Base-by-base conservation (phyloP, 2,329 filamentous ascomycete genomes). In the Pseudopithomyces maydicus region DNA sequence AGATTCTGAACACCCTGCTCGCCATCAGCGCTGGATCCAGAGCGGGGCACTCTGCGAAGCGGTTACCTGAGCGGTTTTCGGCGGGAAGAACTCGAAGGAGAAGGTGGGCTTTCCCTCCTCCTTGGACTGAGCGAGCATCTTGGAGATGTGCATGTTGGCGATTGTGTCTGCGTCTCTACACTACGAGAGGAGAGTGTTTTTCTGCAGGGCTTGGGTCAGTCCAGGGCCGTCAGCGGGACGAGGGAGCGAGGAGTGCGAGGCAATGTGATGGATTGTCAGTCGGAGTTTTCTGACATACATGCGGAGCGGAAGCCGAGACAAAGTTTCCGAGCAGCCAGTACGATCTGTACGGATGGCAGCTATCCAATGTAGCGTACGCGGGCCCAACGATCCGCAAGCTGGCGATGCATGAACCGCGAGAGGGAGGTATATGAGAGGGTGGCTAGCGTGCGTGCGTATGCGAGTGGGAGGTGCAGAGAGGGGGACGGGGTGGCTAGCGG, bases 81-180 rank as follows among this genome's bases (percentile, higher is more conserved):
- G 95, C 50, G 95, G 95, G 80, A 99, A 99, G 84, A 97, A 99
- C 78, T 99, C 95, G 82, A 99, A 99, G 58, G 95, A 99, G 83
- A 97, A 97, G 74, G 92, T 95, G 56, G 93, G 90, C 71, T 90
- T 86, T 74, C 88, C 87, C 71, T 88, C 87, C 80, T 85, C 85
- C 79, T 92, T 87, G 78, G 93, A 88, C 69, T 94, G 90, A 67
- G 86, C 83, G 71, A 99, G 85, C 84, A 97, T 97, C 70, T 95
- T 88, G 67, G 89, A 91, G 84, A 99, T 94, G 80, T 98, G 95
- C 94, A 99, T 98, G 64, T 99, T 98, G 64, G 74, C 88, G 84
- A 63, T 17, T 55, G 43, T 12, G 17, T 39, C 51, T 19, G 48
- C 22, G 38, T 44, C 20, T 29, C 36, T 38, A 41, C 11, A 23